A percentile compares a stretch with the other conserved stretches of the same genome.
These are phyloP conservation scores for Cyclotella baltica DNA, from an alignment of 108 stramenopile species.

Conservation along the genomic window DNA sequence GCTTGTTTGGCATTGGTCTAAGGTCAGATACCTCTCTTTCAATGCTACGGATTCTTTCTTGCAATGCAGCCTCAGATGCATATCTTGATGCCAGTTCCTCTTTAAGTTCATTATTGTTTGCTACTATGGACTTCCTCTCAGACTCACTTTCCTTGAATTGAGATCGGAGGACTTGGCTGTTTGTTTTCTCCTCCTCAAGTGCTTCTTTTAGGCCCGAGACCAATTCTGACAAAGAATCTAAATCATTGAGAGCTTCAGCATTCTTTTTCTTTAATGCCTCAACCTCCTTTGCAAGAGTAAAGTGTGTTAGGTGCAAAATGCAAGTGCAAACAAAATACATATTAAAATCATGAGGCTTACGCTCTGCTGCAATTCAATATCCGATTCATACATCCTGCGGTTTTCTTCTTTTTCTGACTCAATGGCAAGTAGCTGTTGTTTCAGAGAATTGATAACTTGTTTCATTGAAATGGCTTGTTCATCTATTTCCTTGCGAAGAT, in stretches of 20 bases:
- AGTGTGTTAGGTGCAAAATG: neutral
- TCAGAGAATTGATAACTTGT: constrained; percentile 32
- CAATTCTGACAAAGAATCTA: constrained; percentile 44
- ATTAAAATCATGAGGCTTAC: constrained; percentile 16
- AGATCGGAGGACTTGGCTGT: constrained; percentile 27
- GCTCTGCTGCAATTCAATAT: constrained; percentile 42
- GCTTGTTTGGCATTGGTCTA: constrained; percentile 17
- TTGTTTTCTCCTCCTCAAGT: constrained; percentile 38
- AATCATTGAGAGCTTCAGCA: constrained; percentile 20
- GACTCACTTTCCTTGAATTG: constrained; percentile 47
- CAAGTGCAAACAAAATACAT: neutral
- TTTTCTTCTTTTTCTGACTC: constrained; percentile 44
- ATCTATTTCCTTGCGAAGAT: constrained; percentile 23
- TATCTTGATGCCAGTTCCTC: constrained; percentile 22
- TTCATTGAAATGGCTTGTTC: constrained; percentile 35
- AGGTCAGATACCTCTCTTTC: constrained; percentile 26
- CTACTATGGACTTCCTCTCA: constrained; percentile 21
- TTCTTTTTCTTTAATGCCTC: constrained; percentile 29
- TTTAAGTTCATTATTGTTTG: constrained; percentile 26
- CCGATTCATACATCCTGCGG: constrained; percentile 39
- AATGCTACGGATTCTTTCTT: constrained; percentile 25
- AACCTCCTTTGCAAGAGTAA: constrained; percentile 32
- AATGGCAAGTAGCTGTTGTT: constrained; percentile 27
- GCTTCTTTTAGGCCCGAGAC: constrained; percentile 35
- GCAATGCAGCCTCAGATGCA: constrained; percentile 21